Base-by-base conservation (phyloP, 2,329 filamentous ascomycete species). In the Aspergillus vadensis region DNA sequence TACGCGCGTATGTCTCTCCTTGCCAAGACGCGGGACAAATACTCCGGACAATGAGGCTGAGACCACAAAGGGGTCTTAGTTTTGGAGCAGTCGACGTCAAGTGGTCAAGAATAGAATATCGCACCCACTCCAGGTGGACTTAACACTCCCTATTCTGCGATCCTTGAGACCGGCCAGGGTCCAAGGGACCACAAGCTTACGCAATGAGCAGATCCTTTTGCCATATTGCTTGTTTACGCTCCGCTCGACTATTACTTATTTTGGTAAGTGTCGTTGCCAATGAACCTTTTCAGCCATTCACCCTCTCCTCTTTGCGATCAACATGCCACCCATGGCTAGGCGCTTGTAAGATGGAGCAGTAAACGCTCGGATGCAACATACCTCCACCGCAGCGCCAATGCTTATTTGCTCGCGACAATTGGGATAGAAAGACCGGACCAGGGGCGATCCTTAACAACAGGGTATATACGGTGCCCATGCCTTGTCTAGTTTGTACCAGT, bases 111-210 rank as follows among this genome's bases (percentile, higher is more conserved):
- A 68, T 68, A 68, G 65, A 47, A 65, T 32, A 44, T 27, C 23
- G 39, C 58, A 61, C 50, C 51, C 57, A 55, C 44, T 30, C 43
- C 30, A 32, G 43, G 51, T 39, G 47, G 49, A 54, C 48, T 58
- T 58, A 55, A 55, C 38, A 61, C 60, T 62, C 55, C 54, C 30
- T 52, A 38, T 55, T 57, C 57, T 48, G 30, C 32, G 52, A 51
- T 61, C 57, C 41, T 52, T 36, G 38, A 57, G 25, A 49, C 48
- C 30, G 38, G 39, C 48, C 55, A 60, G 59, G 59, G 58, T 58
- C 57, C 25, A 32, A 60, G 62, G 63, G 63, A 61, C 66, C 65
- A 67, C 66, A 53, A 21, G 65, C 57, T 68, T 68, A 68, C 66
- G 64, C 65, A 68, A 68, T 59, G 59, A 36, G 51, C 53, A 43